Evolutionary conservation across 305 asterid genomes (phyloP).

Genomic region (Rubia peregrina): DNA sequence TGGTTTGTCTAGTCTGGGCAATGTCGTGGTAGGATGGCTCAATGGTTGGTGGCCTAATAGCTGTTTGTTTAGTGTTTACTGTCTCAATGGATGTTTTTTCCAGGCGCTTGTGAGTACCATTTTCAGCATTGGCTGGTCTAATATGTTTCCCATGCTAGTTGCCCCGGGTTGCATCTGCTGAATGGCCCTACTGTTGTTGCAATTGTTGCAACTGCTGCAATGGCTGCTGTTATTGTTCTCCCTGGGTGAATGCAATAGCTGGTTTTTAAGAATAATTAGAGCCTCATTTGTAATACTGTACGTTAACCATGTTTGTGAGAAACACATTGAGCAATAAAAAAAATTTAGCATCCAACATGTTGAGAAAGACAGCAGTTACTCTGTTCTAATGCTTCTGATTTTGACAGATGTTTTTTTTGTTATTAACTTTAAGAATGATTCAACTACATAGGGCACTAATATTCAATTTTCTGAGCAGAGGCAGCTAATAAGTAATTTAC

Average conservation of each 20-base stretch:
- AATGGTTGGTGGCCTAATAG: neutral
- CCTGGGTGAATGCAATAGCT: neutral
- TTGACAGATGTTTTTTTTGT: neutral
- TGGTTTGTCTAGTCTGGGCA: neutral
- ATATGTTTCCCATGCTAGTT: neutral
- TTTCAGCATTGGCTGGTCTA: neutral
- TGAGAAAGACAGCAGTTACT: neutral
- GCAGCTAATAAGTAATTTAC: neutral
- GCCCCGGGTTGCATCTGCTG: neutral
- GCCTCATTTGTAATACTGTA: no score
- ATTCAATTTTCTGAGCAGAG: neutral
- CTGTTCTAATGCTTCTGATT: neutral
- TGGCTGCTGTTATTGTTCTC: slow-evolving; percentile 8
- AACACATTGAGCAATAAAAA: no score
- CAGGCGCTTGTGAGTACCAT: neutral
- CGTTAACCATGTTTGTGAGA: no score
- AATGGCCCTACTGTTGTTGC: slow-evolving; percentile 4
- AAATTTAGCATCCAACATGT: neutral
- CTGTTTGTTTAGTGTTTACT: neutral
- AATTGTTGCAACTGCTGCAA: neutral
- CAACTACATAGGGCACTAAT: neutral
- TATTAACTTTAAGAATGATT: neutral
- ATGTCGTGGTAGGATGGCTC: neutral
- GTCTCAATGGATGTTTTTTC: neutral
- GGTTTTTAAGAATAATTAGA: no score